Percentiles rank a stretch among this genome's conserved stretches.
Conservation (phyloP, 495 filamentous ascomycete species). For the Cryomyces antarcticus region DNA sequence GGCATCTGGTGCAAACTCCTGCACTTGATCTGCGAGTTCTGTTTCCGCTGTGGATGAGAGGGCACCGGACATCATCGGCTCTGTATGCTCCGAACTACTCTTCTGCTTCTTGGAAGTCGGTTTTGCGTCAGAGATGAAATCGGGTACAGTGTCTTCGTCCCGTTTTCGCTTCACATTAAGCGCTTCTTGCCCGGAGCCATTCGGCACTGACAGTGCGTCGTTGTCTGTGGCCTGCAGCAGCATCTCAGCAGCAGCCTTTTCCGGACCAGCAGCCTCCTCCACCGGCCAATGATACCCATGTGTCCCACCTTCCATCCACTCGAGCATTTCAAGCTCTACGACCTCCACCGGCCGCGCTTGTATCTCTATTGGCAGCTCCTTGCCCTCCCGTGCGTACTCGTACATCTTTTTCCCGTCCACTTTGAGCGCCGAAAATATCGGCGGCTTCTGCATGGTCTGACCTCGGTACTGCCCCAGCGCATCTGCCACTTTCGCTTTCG, state of each 20-base stretch:
- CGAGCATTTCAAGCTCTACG: conserved; percentile 50
- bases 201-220: not conserved
- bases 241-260: conserved; percentile 53
- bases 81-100: conserved; percentile 3
- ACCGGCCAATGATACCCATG: conserved; percentile 54
- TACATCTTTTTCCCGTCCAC: conserved; percentile 84
- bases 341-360: conserved; percentile 60
- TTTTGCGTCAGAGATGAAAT: conserved; percentile 1
- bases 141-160: not conserved
- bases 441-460: conserved; percentile 76
- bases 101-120: conserved; percentile 2
- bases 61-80: conserved; percentile 9
- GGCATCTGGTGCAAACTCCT: not conserved
- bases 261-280: conserved; percentile 48
- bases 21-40: not conserved
- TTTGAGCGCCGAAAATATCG: conserved; percentile 78
- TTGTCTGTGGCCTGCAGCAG: conserved; percentile 18
- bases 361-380: conserved; percentile 65
- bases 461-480: conserved; percentile 60
- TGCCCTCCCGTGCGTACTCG: conserved; percentile 85
- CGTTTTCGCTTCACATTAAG: conserved; percentile 4
- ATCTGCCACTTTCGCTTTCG: conserved; percentile 54
- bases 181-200: not conserved
- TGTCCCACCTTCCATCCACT: conserved; percentile 71
- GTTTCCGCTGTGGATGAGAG: not conserved